phyloP scores from a whole-genome alignment of 805 yeast species.

The Kuraishia borneana region DNA sequence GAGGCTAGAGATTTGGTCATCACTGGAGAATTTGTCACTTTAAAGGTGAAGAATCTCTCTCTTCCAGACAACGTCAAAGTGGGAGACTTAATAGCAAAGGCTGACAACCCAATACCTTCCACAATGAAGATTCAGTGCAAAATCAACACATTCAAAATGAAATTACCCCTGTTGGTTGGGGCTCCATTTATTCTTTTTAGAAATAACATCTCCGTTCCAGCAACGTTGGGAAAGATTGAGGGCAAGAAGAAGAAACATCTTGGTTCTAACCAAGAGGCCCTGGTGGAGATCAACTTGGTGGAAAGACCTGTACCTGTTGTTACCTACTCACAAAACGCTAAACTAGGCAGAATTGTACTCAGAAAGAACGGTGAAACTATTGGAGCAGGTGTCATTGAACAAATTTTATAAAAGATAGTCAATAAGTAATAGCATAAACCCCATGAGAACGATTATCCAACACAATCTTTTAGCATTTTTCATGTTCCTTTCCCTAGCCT shows the following conservation, averaged over 20 bases:
- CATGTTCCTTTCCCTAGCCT: conserved; percentile 59
- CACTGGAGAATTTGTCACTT: conserved; percentile 43
- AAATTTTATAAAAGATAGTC: conserved; percentile 26
- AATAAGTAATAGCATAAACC: conserved; percentile 42
- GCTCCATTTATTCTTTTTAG: conserved; percentile 69
- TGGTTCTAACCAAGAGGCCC: conserved; percentile 46
- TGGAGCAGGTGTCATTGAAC: conserved; percentile 31
- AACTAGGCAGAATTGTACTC: conserved; percentile 57
- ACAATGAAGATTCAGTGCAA: conserved; percentile 41
- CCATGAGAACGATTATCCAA: conserved; percentile 41
- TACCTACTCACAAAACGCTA: conserved; percentile 31
- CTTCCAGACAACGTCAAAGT: conserved; percentile 35
- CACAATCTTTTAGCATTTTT: conserved; percentile 47
- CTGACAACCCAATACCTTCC: conserved; percentile 33
- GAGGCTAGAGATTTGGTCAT: conserved; percentile 24
- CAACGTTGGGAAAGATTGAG: conserved; percentile 41
- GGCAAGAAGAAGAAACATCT: conserved; percentile 34
- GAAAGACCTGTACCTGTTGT: conserved; percentile 42
- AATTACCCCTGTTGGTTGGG: conserved; percentile 70
- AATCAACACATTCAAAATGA: conserved; percentile 51
- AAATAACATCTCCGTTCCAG: conserved; percentile 64
- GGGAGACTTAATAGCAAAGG: conserved; percentile 54
- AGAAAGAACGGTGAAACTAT: conserved; percentile 61
- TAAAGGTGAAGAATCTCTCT: conserved; percentile 26
- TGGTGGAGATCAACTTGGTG: conserved; percentile 41